These are phyloP conservation scores for Cyberlindnera xylosilytica DNA, from an alignment of 805 yeast genomes.

Conservation along the genomic window DNA sequence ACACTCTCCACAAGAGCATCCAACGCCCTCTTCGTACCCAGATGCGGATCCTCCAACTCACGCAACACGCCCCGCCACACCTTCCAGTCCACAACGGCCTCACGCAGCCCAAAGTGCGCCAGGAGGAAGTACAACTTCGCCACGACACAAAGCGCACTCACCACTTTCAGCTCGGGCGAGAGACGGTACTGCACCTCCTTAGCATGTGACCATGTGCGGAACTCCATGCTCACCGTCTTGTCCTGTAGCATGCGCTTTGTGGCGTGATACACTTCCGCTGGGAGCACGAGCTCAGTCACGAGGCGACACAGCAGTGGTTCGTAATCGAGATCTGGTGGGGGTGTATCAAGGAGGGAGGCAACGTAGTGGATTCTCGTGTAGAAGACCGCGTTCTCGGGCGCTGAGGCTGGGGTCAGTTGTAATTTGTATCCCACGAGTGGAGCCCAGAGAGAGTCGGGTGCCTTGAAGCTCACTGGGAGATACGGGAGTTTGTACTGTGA, in stretches of 20 bases:
- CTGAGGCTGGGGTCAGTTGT: not conserved
- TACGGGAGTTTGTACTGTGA: not conserved
- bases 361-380: not conserved
- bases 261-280: constrained; percentile 46
- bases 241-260: constrained; percentile 29
- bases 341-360: not conserved
- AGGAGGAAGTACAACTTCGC: constrained; percentile 26
- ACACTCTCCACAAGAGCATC: constrained; percentile 11
- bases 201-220: too few species aligned
- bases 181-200: constrained; percentile 32
- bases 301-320: constrained; percentile 40
- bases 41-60: constrained; percentile 12
- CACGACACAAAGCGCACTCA: constrained; percentile 12
- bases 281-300: constrained; percentile 41
- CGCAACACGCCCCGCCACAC: constrained; percentile 24
- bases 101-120: constrained; percentile 3
- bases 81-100: constrained; percentile 7
- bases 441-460: not conserved
- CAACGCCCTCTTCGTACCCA: constrained; percentile 8
- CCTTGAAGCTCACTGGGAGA: not conserved
- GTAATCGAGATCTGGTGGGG: constrained; percentile 21
- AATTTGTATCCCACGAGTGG: not conserved
- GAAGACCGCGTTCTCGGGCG: not conserved
- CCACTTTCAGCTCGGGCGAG: constrained; percentile 27
- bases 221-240: not conserved